Evolutionary conservation across 2,329 filamentous ascomycete genomes (phyloP).

Genomic region (Drechslerella coelobrocha): DNA sequence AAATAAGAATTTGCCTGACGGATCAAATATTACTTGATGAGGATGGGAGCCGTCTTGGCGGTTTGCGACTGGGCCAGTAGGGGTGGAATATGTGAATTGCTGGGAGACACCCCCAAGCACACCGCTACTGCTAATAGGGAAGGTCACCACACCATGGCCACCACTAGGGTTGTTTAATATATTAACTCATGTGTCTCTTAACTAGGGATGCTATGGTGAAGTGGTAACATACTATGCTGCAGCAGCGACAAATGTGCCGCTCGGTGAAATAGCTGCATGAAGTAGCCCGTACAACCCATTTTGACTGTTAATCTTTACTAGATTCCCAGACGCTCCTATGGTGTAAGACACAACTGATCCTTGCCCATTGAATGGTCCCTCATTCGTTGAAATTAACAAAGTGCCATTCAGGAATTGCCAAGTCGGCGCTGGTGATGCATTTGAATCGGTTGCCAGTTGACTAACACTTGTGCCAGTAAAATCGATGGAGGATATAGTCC

Average conservation of each 20-base stretch:
- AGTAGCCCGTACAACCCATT: conserved; percentile 30
- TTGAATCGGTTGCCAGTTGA: conserved; percentile 14
- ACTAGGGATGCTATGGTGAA: no score
- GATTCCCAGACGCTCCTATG: conserved; percentile 14
- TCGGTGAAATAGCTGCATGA: conserved; percentile 28
- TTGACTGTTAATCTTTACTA: conserved; percentile 33
- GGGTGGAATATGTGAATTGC: conserved; percentile 30
- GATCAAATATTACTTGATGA: conserved; percentile 71
- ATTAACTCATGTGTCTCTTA: no score
- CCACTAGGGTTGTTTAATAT: conserved; percentile 10
- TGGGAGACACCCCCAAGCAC: conserved; percentile 21
- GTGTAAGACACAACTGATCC: conserved; percentile 36
- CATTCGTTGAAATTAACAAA: conserved; percentile 32
- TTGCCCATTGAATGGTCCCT: conserved; percentile 36
- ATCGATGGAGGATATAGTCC: conserved; percentile 23
- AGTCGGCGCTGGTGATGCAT: conserved; percentile 34
- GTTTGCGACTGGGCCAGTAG: conserved; percentile 19
- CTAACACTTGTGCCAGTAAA: conserved; percentile 33
- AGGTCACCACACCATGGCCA: conserved; percentile 15
- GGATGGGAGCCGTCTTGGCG: conserved; percentile 69
- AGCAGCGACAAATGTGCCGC: conserved; percentile 21
- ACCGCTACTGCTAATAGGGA: conserved; percentile 35
- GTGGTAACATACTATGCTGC: conserved; percentile 45
- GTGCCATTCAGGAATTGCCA: conserved; percentile 25
- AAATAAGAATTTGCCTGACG: conserved; percentile 68